Conservation (phyloP, 768 basidiomycete genomes). For the Termitomyces sp. region DNA sequence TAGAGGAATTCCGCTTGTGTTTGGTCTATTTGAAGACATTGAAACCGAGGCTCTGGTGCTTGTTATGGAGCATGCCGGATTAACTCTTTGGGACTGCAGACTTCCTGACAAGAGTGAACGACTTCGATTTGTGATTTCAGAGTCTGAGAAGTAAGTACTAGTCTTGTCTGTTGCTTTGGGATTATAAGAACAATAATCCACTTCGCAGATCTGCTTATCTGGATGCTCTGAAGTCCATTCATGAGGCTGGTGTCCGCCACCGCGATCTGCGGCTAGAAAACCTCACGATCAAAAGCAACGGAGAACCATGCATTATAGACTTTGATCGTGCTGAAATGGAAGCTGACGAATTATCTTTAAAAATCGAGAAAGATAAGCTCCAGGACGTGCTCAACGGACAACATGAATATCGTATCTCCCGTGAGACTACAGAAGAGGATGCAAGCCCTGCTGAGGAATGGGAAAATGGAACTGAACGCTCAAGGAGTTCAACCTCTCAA, state of each 20-base stretch:
- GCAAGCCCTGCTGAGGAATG: not conserved
- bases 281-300: not conserved
- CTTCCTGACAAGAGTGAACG: not conserved
- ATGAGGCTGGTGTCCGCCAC: not conserved
- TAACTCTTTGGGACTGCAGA: not conserved
- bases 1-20: not conserved
- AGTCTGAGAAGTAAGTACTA: not conserved
- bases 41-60: slow-evolving; percentile 4
- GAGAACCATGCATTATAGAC: not conserved
- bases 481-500: not conserved
- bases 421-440: not conserved
- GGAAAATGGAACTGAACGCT: not conserved
- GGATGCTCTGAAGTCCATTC: not conserved
- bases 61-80: slow-evolving; percentile 2
- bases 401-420: not conserved
- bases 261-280: not conserved
- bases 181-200: not conserved
- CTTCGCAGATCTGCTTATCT: not conserved
- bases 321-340: not conserved
- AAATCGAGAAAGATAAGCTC: not conserved
- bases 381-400: not conserved
- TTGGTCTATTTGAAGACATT: slow-evolving; percentile 12
- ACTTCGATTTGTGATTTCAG: not conserved
- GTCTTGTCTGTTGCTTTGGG: not conserved
- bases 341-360: not conserved